phyloP scores from a whole-genome alignment of 1,284 basidiomycete species.

The Trichosporon coremiiforme region DNA sequence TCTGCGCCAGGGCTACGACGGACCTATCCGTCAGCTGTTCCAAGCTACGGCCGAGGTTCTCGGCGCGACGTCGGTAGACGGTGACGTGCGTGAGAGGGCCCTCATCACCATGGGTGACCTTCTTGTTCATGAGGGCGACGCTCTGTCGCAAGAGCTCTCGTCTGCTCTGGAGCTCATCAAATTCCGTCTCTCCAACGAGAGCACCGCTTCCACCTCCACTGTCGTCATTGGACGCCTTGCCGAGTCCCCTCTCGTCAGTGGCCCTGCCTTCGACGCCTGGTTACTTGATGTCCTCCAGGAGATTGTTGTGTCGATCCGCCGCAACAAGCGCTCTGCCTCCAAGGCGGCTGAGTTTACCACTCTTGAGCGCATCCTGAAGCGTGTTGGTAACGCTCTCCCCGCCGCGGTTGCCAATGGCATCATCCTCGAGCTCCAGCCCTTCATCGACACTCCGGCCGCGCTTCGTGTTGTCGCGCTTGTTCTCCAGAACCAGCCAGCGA shows the following conservation, averaged over 20 bases:
- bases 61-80: constrained; percentile 79
- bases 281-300: constrained; percentile 76
- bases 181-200: constrained; percentile 67
- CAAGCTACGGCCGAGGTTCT: constrained; percentile 71
- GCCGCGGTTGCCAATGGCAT: constrained; percentile 65
- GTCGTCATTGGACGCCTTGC: constrained; percentile 59
- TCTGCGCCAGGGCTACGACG: constrained; percentile 39
- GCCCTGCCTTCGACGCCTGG: constrained; percentile 66
- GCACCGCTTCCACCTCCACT: constrained; percentile 59
- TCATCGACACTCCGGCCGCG: constrained; percentile 76
- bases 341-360: constrained; percentile 74
- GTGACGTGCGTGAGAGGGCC: constrained; percentile 81
- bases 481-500: constrained; percentile 68
- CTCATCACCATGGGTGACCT: constrained; percentile 82
- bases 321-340: constrained; percentile 76
- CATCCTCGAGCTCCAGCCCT: constrained; percentile 71
- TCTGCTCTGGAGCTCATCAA: constrained; percentile 68
- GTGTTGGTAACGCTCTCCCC: constrained; percentile 66
- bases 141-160: constrained; percentile 54
- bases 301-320: constrained; percentile 73
- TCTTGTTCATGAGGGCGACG: constrained; percentile 80
- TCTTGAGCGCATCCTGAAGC: constrained; percentile 60
- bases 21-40: constrained; percentile 71
- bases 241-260: constrained; percentile 54
- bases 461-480: constrained; percentile 71